Evolutionary conservation across 2,329 filamentous ascomycete species (phyloP).

Genomic region (Nemania abortiva): DNA sequence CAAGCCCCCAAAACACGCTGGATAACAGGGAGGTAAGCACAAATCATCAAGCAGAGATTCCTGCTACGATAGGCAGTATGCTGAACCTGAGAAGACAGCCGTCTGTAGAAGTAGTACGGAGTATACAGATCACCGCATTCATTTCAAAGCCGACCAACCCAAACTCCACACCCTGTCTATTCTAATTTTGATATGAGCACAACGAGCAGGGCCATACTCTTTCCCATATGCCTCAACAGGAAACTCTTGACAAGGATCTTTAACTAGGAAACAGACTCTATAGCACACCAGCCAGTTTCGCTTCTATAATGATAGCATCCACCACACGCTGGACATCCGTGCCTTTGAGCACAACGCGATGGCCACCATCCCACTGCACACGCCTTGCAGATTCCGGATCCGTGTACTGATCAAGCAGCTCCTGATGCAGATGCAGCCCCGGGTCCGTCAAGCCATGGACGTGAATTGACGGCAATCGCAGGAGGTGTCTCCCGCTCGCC

Average conservation of each 20-base stretch:
- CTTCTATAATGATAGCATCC: slow-evolving; percentile 64
- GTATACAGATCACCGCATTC: not conserved
- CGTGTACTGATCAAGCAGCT: slow-evolving; percentile 70
- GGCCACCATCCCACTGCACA: slow-evolving; percentile 79
- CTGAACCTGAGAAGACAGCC: too few relatives aligned
- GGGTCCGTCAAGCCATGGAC: slow-evolving; percentile 74
- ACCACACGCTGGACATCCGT: slow-evolving; percentile 72
- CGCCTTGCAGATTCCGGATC: slow-evolving; percentile 64
- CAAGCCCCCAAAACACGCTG: not conserved
- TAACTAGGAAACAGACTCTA: slow-evolving; percentile 16
- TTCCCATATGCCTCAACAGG: not conserved
- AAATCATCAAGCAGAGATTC: too few relatives aligned
- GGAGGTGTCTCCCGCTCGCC: slow-evolving; percentile 56
- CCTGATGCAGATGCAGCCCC: slow-evolving; percentile 69
- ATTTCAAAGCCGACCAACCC: slow-evolving; percentile 3
- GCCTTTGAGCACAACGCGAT: slow-evolving; percentile 77
- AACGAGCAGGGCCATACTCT: not conserved
- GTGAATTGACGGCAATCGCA: slow-evolving; percentile 73
- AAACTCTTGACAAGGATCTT: not conserved
- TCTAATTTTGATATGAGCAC: not conserved
- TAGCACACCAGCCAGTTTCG: slow-evolving; percentile 58
- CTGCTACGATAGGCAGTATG: too few relatives aligned
- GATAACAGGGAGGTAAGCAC: too few relatives aligned
- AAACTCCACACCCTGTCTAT: slow-evolving; percentile 18
- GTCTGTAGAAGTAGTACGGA: too few relatives aligned